phyloP scores from a whole-genome alignment of 345 rosid genomes.

The Eucalyptus marginata region DNA sequence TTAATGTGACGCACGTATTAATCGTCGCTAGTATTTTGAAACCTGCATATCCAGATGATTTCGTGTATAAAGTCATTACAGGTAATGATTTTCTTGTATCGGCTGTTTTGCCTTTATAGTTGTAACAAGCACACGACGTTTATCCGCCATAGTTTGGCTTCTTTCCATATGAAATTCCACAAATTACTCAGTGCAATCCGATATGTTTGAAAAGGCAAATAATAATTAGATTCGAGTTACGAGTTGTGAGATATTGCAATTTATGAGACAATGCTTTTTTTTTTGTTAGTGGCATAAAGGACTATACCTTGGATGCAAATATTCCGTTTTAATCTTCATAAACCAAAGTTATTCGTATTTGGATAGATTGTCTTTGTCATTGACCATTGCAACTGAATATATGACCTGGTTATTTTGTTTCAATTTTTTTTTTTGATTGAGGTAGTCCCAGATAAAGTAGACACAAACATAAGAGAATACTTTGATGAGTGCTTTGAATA shows the following conservation, averaged over 20 bases:
- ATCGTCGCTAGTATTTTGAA: slow-evolving; percentile 23
- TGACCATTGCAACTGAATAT: background rate
- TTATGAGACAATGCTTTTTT: background rate
- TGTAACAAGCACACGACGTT: background rate
- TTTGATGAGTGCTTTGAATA: slow-evolving; percentile 57
- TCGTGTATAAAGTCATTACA: slow-evolving; percentile 23
- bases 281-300: background rate
- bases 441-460: slow-evolving; percentile 45
- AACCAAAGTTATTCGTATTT: background rate
- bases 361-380: background rate
- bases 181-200: background rate
- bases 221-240: background rate
- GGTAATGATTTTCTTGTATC: slow-evolving; percentile 3
- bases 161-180: background rate
- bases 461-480: slow-evolving; percentile 37
- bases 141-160: background rate
- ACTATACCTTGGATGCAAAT: background rate
- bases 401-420: background rate
- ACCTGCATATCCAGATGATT: slow-evolving; percentile 29
- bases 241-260: background rate
- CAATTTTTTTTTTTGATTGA: background rate
- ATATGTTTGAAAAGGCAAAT: background rate
- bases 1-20: slow-evolving; percentile 29
- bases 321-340: background rate
- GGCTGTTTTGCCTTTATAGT: background rate